Evolutionary conservation across 306 rosid genomes (phyloP), one percentile per base, ranked within the genome.

Genomic region (Fragaria vesca): DNA sequence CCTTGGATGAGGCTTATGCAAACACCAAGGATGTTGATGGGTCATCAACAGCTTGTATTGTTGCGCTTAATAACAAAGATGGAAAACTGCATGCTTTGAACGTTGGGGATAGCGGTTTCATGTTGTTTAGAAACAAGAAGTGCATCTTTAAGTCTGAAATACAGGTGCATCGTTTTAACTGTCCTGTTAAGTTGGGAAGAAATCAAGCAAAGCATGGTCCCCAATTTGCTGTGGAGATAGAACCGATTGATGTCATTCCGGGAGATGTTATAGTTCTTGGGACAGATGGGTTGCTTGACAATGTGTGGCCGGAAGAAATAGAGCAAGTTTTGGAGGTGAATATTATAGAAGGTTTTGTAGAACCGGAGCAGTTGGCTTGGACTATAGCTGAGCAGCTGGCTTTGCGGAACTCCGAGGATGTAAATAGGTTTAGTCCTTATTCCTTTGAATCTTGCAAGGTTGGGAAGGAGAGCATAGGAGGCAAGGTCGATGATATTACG

Each of bases 41-140:
- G 12, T 58, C 76, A 0, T 69, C 83, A 13, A 80, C 79, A 2
- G 80, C 80, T 17, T 80, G 80, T 43, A 48, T 80, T 7, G 42
- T 55, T 10, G 32, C 69, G 12, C 79, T 67, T 20, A 75, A 60
- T 18, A 74, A 28, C 55, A 54, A 21, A 0, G 34, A 46, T 13
- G 32, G 51, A 20, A 42, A 18, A 8, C 34, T 80, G 61, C 72
- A 47, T 12, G 69, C 70, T 15, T 51, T 58, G 12, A 80, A 74
- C 16, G 79, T 80, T 8, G 83, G 79, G 61, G 75, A 80, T 48
- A 80, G 75, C 32, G 83, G 79, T 8, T 74, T 80, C 58, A 67
- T 80, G 61, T 43, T 80, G 36, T 80, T 80, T 47, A 69, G 79
- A 45, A 40, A 68, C 30, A 71, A 71, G 6, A 32, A 57, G 62